Conservation (phyloP, 768 basidiomycete species). For the Lentinula edodes region DNA sequence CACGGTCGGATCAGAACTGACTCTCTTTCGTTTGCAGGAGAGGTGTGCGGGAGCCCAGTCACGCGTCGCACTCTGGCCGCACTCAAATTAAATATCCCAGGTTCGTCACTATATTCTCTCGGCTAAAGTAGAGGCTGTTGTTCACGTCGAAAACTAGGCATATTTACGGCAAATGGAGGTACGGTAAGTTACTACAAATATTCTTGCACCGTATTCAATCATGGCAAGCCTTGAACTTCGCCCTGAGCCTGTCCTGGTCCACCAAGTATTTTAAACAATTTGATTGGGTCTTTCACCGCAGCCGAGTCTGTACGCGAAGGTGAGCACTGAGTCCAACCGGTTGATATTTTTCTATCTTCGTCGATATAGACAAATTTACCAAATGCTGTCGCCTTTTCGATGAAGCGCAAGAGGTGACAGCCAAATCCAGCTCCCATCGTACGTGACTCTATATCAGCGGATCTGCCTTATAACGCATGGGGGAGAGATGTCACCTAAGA, state of each 20-base stretch:
- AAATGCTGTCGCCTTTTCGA: conserved; percentile 9
- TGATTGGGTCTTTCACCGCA: conserved; percentile 80
- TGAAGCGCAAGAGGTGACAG: conserved; percentile 56
- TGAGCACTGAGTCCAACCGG: conserved; percentile 53
- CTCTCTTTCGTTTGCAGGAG: conserved; percentile 49
- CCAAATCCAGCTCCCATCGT: conserved; percentile 99
- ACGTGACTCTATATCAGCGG: conserved; percentile 77
- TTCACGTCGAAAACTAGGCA: conserved; percentile 90
- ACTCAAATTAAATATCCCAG: conserved; percentile 95
- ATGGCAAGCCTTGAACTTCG: conserved; percentile 62
- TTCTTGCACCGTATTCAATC: not conserved
- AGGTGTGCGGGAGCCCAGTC: conserved; percentile 37
- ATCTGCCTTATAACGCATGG: conserved; percentile 69
- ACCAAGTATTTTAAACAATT: conserved; percentile 61
- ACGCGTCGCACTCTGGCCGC: conserved; percentile 37
- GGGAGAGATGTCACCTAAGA: conserved; percentile 79
- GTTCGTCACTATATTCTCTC: conserved; percentile 67
- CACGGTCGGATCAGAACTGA: conserved; percentile 20
- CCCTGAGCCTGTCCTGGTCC: conserved; percentile 75
- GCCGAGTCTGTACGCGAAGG: conserved; percentile 91
- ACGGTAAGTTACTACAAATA: not conserved
- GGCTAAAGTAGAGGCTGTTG: conserved; percentile 80
- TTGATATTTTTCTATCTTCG: not conserved
- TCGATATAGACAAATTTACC: not conserved
- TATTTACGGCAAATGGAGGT: conserved; percentile 99